These are phyloP conservation scores for Stenogyne calaminthoides DNA, from an alignment of 305 asterid genomes.

Conservation along the genomic window DNA sequence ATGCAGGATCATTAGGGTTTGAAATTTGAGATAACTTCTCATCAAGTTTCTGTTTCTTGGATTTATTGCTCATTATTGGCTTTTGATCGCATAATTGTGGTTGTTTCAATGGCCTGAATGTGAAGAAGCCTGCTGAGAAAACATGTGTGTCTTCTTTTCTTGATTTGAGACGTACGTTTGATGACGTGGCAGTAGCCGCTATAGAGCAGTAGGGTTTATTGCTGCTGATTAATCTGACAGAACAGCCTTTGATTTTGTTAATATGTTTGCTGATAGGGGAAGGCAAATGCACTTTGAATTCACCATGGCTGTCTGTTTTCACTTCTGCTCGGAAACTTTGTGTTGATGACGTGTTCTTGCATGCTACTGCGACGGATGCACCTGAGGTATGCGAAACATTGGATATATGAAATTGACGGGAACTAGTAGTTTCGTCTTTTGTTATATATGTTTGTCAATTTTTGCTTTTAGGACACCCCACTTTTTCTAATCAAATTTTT, in stretches of 20 bases:
- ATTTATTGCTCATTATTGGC: slow-evolving; percentile 31
- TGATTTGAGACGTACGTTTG: slow-evolving; percentile 53
- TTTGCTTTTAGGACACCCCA: too few relatives aligned
- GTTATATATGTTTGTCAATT: too few relatives aligned
- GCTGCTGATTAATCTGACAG: slow-evolving; percentile 73
- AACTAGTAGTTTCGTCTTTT: too few relatives aligned
- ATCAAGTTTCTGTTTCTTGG: slow-evolving; percentile 21
- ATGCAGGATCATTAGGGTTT: slow-evolving; percentile 59
- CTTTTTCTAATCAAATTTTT: too few relatives aligned
- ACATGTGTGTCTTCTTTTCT: slow-evolving; percentile 61
- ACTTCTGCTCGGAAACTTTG: slow-evolving; percentile 48
- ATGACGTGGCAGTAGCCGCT: slow-evolving; percentile 67
- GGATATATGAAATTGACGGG: not conserved
- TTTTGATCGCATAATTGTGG: slow-evolving; percentile 68
- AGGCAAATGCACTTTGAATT: slow-evolving; percentile 72
- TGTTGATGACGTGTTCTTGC: slow-evolving; percentile 42
- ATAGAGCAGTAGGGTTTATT: slow-evolving; percentile 69
- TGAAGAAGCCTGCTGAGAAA: slow-evolving; percentile 88
- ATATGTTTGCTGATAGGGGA: slow-evolving; percentile 64
- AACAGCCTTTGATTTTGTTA: slow-evolving; percentile 66
- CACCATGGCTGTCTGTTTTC: slow-evolving; percentile 66
- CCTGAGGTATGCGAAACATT: slow-evolving; percentile 40
- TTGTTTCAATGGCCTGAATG: slow-evolving; percentile 77
- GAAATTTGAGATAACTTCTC: slow-evolving; percentile 36
- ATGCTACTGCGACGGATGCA: slow-evolving; percentile 76